Percentiles rank a stretch among this genome's conserved stretches.
These are phyloP conservation scores for Ogataea sp. DNA, from an alignment of 805 yeast species.

Conservation along the genomic window DNA sequence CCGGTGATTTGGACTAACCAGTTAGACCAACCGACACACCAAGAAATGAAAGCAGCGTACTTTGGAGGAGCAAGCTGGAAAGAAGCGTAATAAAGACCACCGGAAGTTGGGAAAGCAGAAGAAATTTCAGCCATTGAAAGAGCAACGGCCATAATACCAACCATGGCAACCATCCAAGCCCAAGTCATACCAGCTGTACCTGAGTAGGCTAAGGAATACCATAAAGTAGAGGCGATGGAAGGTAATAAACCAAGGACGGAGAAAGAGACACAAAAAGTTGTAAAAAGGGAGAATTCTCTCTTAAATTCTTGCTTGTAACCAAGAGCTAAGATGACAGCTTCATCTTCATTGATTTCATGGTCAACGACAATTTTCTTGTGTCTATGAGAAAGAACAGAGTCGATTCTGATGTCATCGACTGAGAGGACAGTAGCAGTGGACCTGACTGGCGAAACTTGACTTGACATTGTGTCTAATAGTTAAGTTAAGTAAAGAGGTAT, in stretches of 20 bases:
- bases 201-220: slow-evolving; percentile 50
- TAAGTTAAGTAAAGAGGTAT: too few species aligned
- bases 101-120: slow-evolving; percentile 57
- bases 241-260: slow-evolving; percentile 59
- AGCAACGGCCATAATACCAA: slow-evolving; percentile 51
- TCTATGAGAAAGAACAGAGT: slow-evolving; percentile 17
- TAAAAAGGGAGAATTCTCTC: slow-evolving; percentile 49
- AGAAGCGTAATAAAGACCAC: slow-evolving; percentile 66
- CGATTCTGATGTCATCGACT: slow-evolving; percentile 19
- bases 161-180: slow-evolving; percentile 50
- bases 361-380: slow-evolving; percentile 27
- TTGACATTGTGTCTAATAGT: too few species aligned
- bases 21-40: slow-evolving; percentile 59
- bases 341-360: slow-evolving; percentile 40
- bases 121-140: slow-evolving; percentile 58
- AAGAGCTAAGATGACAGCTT: slow-evolving; percentile 46
- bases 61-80: slow-evolving; percentile 51
- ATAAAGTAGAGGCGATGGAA: slow-evolving; percentile 57
- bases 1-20: slow-evolving; percentile 59
- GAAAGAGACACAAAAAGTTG: slow-evolving; percentile 57
- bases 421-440: slow-evolving; percentile 21
- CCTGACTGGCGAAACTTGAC: slow-evolving; percentile 6
- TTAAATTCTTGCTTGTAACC: slow-evolving; percentile 62
- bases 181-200: slow-evolving; percentile 61
- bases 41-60: slow-evolving; percentile 45